Percentiles rank a stretch among this genome's conserved stretches.
Evolutionary conservation across 179 eudicot genomes (phyloP).

Genomic region (Gypsophila paniculata): DNA sequence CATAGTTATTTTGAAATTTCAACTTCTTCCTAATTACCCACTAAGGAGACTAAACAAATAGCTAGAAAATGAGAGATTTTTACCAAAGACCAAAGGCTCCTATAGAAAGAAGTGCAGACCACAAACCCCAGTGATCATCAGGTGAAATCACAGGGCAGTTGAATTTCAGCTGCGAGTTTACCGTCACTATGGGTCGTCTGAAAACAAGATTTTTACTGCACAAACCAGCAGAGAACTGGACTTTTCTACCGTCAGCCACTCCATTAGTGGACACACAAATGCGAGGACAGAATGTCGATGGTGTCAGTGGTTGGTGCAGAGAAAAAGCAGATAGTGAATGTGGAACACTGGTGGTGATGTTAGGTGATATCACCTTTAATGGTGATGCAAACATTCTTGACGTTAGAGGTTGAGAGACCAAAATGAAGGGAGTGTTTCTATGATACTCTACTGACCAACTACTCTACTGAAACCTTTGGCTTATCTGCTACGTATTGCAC

Average conservation of each 20-base stretch:
- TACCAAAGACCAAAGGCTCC: constrained; percentile 81
- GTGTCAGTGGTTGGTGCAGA: constrained; percentile 17
- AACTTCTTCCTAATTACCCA: background rate
- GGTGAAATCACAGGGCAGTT: constrained; percentile 52
- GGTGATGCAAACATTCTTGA: constrained; percentile 11
- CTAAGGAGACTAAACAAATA: background rate
- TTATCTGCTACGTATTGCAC: background rate
- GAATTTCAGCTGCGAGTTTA: constrained; percentile 26
- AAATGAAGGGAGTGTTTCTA: constrained; percentile 4
- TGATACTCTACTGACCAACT: constrained; percentile 2
- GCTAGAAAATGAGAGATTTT: background rate
- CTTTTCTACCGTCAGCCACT: background rate
- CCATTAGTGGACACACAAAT: constrained; percentile 1
- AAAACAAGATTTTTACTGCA: constrained; percentile 12
- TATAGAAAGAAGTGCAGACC: constrained; percentile 68
- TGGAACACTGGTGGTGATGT: background rate
- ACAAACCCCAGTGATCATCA: constrained; percentile 69
- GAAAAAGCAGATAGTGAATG: constrained; percentile 17
- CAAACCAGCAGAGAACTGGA: constrained; percentile 1
- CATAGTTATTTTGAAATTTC: background rate
- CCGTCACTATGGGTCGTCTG: constrained; percentile 14
- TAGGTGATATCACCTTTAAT: constrained; percentile 20
- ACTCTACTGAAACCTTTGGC: constrained; percentile 1
- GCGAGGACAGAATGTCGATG: background rate
- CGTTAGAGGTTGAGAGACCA: background rate